Evolutionary conservation across 1,139 yeast genomes (phyloP).

Genomic region (Pichia sp.): DNA sequence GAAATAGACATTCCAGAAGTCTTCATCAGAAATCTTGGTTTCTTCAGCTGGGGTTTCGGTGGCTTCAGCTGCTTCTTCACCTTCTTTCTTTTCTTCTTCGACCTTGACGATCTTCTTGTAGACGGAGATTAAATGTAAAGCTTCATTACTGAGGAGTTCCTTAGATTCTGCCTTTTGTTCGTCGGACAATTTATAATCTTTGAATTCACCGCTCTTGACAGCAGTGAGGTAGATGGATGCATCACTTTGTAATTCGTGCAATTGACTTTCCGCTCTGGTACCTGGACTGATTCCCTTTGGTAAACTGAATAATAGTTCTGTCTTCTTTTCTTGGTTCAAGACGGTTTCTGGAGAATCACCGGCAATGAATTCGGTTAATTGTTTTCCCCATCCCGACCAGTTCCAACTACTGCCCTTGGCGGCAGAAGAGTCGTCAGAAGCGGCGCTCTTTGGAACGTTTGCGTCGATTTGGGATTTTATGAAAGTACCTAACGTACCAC

Average conservation of each 20-base stretch:
- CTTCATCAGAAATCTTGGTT: slow-evolving; percentile 45
- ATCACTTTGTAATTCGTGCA: slow-evolving; percentile 49
- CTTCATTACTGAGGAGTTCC: slow-evolving; percentile 41
- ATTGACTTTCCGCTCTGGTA: slow-evolving; percentile 58
- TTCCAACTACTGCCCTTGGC: slow-evolving; percentile 19
- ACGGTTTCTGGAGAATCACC: slow-evolving; percentile 15
- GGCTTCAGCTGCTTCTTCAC: not conserved
- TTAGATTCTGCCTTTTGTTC: slow-evolving; percentile 39
- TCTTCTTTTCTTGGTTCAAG: slow-evolving; percentile 29
- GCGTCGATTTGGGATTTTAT: slow-evolving; percentile 32
- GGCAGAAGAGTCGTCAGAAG: slow-evolving; percentile 5
- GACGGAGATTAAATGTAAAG: slow-evolving; percentile 54
- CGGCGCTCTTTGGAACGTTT: slow-evolving; percentile 16
- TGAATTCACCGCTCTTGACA: slow-evolving; percentile 19
- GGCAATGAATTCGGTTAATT: slow-evolving; percentile 6
- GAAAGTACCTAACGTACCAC: slow-evolving; percentile 47
- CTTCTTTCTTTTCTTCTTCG: slow-evolving; percentile 25
- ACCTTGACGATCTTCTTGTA: slow-evolving; percentile 64
- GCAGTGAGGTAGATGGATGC: slow-evolving; percentile 41
- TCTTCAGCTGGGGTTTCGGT: not conserved
- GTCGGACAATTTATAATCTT: slow-evolving; percentile 31
- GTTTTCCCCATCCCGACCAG: slow-evolving; percentile 17
- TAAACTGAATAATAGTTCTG: slow-evolving; percentile 44
- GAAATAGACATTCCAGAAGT: slow-evolving; percentile 80
- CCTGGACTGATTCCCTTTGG: slow-evolving; percentile 36